Conservation (phyloP, 164 flowering plant genomes). For the Chloranthus sessilifolius region DNA sequence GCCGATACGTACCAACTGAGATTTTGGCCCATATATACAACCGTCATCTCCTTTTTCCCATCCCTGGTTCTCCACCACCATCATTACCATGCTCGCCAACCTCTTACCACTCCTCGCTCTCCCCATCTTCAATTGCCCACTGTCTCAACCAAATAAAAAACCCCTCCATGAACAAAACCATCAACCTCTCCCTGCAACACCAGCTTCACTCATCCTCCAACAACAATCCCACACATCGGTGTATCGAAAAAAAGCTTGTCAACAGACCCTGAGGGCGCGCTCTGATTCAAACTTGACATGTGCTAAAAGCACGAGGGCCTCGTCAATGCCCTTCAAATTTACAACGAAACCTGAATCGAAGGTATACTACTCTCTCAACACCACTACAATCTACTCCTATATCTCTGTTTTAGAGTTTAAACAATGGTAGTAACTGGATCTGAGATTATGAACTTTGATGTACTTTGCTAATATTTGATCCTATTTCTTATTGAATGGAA, state of each 20-base stretch:
- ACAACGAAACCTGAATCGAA: conserved; percentile 54
- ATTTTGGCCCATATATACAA: too few relatives aligned
- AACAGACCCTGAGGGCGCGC: conserved; percentile 57
- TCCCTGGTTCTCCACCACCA: conserved; percentile 3
- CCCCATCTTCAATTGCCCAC: not conserved
- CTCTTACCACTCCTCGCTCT: not conserved
- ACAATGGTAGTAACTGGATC: too few relatives aligned
- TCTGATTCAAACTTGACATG: conserved; percentile 44
- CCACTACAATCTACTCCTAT: conserved; percentile 73
- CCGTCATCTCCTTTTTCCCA: conserved; percentile 11
- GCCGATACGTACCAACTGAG: too few relatives aligned
- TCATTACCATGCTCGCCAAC: too few relatives aligned
- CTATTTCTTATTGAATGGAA: too few relatives aligned
- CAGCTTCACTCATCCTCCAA: conserved; percentile 2
- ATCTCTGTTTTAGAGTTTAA: conserved; percentile 79
- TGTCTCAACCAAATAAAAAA: not conserved
- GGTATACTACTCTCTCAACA: conserved; percentile 33
- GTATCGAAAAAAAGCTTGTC: conserved; percentile 36
- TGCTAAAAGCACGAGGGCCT: conserved; percentile 61
- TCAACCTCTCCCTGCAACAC: not conserved
- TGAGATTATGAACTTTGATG: too few relatives aligned
- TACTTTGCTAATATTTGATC: too few relatives aligned
- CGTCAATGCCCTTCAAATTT: conserved; percentile 54
- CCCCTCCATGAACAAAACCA: too few relatives aligned
- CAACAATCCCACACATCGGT: conserved; percentile 1